Evolutionary conservation across 345 rosid species (phyloP), one percentile per base, ranked within the genome.

Genomic region (Euphorbia lathyris): DNA sequence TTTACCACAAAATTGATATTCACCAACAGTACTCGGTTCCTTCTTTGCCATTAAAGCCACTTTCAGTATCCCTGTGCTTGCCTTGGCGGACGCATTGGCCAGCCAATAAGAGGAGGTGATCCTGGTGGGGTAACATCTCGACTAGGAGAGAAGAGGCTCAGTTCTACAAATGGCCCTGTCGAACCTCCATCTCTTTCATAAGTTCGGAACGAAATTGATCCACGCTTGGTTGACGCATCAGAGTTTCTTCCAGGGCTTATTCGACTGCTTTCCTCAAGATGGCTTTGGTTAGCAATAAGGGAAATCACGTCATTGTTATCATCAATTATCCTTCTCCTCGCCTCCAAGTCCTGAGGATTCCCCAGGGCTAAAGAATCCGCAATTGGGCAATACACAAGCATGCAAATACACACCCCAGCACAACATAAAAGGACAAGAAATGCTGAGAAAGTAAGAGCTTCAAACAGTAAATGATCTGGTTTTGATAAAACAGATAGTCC

Each of bases 291-390:
- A 73, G 88, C 83, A 27, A 87, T 71, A 19, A 86, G 91, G 38
- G 96, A 87, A 40, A 83, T 50, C 20, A 80, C 74, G 65, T 90
- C 93, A 19, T 83, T 79, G 58, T 81, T 84, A 52, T 86, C 90
- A 17, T 77, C 85, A 36, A 53, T 56, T 7, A 74, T 45, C 64
- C 87, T 82, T 76, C 89, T 84, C 66, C 88, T 82, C 40, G 83
- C 80, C 61, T 90, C 96, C 68, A 84, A 68, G 74, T 95, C 93
- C 53, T 74, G 74, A 25, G 83, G 72, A 77, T 75, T 86, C 53
- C 92, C 88, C 58, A 92, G 72, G n/a, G 99, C 98, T 76, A 95
- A 82, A 53, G 96, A 92, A 83, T 95, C 98, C 2, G 93, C 86
- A 66, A 95, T 86, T 0, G 99, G 99, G 78, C 65, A 86, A 84